Conservation (phyloP, 2,329 filamentous ascomycete genomes). For the Amauroascus verrucosus region DNA sequence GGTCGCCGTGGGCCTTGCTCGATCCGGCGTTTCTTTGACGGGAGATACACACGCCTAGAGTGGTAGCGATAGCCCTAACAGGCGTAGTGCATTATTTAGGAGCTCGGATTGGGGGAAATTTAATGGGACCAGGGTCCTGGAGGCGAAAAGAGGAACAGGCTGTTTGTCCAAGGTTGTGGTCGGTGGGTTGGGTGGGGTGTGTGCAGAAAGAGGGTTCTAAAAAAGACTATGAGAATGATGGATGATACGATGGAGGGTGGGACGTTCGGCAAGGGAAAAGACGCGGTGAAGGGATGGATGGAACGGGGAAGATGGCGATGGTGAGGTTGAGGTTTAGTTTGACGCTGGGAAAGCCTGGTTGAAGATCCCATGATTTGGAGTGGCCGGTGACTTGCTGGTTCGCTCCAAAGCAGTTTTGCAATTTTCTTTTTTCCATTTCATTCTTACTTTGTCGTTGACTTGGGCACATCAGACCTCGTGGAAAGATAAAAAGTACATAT, state of each 20-base stretch:
- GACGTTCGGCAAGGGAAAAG: background rate
- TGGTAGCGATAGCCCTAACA: background rate
- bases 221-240: background rate
- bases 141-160: background rate
- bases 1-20: background rate
- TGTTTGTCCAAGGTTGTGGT: background rate
- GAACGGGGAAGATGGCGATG: background rate
- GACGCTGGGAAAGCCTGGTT: background rate
- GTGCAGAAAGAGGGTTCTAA: background rate
- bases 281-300: background rate
- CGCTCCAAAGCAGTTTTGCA: too few species aligned
- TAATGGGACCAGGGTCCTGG: background rate
- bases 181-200: background rate
- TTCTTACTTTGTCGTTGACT: background rate
- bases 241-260: background rate
- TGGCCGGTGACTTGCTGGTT: background rate
- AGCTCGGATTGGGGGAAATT: too few species aligned
- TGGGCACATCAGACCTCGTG: too few species aligned
- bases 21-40: background rate
- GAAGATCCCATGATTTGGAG: background rate
- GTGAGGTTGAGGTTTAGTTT: conserved; percentile 2
- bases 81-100: background rate
- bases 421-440: conserved; percentile 9
- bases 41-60: background rate
- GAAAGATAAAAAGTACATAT: too few species aligned